A percentile compares a stretch with the other conserved stretches of the same genome.
Evolutionary conservation across 1,284 basidiomycete species (phyloP).

Genomic region (Hypsizygus ulmarius): DNA sequence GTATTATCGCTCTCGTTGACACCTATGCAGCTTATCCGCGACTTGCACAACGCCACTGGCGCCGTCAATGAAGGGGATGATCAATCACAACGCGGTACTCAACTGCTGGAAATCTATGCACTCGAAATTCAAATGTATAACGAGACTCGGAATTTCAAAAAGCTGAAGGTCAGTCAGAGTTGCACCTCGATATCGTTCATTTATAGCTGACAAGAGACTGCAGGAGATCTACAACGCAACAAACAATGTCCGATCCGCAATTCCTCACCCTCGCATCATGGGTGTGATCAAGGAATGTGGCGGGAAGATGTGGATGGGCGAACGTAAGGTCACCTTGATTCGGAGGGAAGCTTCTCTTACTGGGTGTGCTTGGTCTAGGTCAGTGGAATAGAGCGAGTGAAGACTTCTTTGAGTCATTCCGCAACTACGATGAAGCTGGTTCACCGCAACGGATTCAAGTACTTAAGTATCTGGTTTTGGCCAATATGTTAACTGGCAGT

Average conservation of each 20-base stretch:
- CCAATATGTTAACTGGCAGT: constrained; percentile 97
- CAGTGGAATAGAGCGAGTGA: constrained; percentile 97
- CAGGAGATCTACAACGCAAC: constrained; percentile 98
- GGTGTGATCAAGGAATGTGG: constrained; percentile 99
- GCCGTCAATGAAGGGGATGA: constrained; percentile 70
- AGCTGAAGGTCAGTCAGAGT: constrained; percentile 69
- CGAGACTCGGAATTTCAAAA: constrained; percentile 92
- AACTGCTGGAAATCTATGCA: constrained; percentile 96
- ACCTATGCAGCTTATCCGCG: constrained; percentile 59
- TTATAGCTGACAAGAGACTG: constrained; percentile 2
- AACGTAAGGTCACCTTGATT: constrained; percentile 57
- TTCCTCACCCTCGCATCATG: constrained; percentile 98
- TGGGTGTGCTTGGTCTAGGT: constrained; percentile 44
- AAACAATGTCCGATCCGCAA: constrained; percentile 90
- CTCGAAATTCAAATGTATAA: constrained; percentile 99
- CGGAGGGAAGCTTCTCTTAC: background rate
- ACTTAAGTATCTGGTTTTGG: constrained; percentile 96
- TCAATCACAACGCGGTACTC: constrained; percentile 86
- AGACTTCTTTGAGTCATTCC: constrained; percentile 98
- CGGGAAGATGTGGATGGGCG: constrained; percentile 99
- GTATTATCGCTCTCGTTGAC: constrained; percentile 2
- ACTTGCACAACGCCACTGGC: constrained; percentile 67
- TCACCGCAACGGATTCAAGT: constrained; percentile 96
- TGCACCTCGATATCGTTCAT: background rate
- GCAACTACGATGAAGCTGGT: constrained; percentile 98